Percentiles rank a stretch among this genome's conserved stretches.
phyloP scores from a whole-genome alignment of 1,139 yeast species.

The Schizosaccharomyces versatilis region DNA sequence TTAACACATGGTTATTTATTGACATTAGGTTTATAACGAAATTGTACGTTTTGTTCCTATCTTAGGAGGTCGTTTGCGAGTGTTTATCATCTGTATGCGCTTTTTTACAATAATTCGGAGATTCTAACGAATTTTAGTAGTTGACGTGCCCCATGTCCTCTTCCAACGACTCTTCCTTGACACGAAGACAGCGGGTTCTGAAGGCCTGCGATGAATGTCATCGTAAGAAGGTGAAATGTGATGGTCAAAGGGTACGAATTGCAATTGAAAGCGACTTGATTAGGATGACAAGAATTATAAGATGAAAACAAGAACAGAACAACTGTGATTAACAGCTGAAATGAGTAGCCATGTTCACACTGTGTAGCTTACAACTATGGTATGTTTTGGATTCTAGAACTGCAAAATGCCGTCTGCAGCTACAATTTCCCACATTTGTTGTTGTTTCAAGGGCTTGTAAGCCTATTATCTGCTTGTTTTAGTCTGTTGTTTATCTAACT shows the following conservation, averaged over 20 bases:
- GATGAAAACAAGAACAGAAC: not conserved
- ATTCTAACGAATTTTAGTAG: too few species aligned
- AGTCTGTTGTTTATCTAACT: not conserved
- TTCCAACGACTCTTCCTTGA: not conserved
- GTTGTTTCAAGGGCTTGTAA: too few species aligned
- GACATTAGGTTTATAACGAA: too few species aligned
- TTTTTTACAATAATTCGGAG: too few species aligned
- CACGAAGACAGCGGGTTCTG: slow-evolving; percentile 2
- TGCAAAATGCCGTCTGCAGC: not conserved
- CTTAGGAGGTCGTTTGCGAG: too few species aligned
- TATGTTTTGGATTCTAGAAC: not conserved
- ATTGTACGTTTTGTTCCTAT: too few species aligned
- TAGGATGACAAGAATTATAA: not conserved
- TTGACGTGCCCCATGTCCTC: not conserved
- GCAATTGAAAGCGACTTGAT: not conserved
- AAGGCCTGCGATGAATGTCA: slow-evolving; percentile 3
- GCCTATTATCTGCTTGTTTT: not conserved
- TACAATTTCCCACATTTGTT: not conserved
- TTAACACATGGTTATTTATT: too few species aligned
- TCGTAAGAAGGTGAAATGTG: slow-evolving; percentile 3
- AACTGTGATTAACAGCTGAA: not conserved
- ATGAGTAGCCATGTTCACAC: not conserved
- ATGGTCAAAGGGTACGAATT: not conserved
- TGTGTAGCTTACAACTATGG: not conserved
- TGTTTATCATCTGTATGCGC: too few species aligned